A percentile compares a stretch with the other conserved stretches of the same genome.
Evolutionary conservation across 2,329 filamentous ascomycete species (phyloP).

Genomic region (Aspergillus pseudotamarii): DNA sequence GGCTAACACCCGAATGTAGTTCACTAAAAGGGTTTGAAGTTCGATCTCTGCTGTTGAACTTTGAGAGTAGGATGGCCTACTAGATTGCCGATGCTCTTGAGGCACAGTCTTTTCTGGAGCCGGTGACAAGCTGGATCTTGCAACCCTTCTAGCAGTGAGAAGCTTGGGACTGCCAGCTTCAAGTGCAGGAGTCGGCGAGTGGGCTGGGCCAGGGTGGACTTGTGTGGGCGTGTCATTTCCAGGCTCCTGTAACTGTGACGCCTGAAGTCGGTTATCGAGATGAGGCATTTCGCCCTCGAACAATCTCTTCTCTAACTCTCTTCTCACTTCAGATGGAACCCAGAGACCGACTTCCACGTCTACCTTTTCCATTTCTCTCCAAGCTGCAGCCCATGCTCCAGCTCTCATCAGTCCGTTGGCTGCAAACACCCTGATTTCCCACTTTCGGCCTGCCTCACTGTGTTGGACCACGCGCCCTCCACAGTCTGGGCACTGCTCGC

Average conservation of each 20-base stretch:
- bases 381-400: conserved; percentile 89
- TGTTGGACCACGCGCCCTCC: conserved; percentile 50
- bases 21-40: conserved; percentile 54
- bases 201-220: not conserved
- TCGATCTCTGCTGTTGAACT: conserved; percentile 47
- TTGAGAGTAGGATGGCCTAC: conserved; percentile 2
- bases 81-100: conserved; percentile 7
- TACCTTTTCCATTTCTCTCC: conserved; percentile 98
- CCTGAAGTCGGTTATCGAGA: conserved; percentile 21
- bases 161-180: not conserved
- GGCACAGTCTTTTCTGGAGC: conserved; percentile 2
- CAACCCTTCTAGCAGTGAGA: not conserved
- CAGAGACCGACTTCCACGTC: conserved; percentile 86
- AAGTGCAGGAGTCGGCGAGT: conserved; percentile 3
- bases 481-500: conserved; percentile 55
- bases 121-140: conserved; percentile 5
- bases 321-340: conserved; percentile 56
- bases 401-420: conserved; percentile 92
- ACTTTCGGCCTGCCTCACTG: conserved; percentile 55
- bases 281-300: conserved; percentile 43
- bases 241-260: conserved; percentile 16
- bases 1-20: conserved; percentile 56
- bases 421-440: conserved; percentile 80
- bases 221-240: conserved; percentile 21
- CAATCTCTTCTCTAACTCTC: conserved; percentile 51